Evolutionary conservation across 2,329 filamentous ascomycete genomes (phyloP), one percentile per base, ranked within the genome.

Genomic region (Leptographium procerum): DNA sequence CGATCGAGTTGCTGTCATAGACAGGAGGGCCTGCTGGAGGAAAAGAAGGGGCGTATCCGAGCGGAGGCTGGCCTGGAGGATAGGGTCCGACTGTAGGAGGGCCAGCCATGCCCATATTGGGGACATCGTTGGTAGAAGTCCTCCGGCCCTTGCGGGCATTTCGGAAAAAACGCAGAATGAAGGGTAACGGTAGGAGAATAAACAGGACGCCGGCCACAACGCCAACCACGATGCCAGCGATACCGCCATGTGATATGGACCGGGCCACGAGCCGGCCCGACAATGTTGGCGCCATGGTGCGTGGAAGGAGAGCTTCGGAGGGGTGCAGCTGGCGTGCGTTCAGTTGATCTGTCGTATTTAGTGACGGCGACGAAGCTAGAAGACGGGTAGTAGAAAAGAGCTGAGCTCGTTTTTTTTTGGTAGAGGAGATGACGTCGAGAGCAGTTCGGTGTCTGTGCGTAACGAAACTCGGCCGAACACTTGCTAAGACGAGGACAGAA

Each of bases 201-300:
- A 72, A 62, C 56, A 71, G 54, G 22, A 65, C 63, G 56, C 66
- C 70, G 33, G 66, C 60, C 22, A 69, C 64, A 33, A 64, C 65
- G n/a, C 69, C 70, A 57, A 72, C 63, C 59, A 68, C 66, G 58
- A 66, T 66, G 52, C 70, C 70, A 45, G 69, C 70, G 53, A 72
- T 69, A 60, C 64, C 66, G 56, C 70, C 69, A 33, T 62, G 58
- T 14, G 68, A 67, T 28, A 70, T 61, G 13, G 57, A 55, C 34
- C 63, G 61, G 33, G 61, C 60, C 50, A 54, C 14, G 14, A 61
- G 50, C 14, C n/a, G 55, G 57, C 40, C 57, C 16, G 19, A 11
- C 10, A 51, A n/a, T 34, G 61, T 54, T 3, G 56, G 57, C 5
- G 61, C 45, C 61, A 64, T 64, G 55, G 9, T 10, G 45, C 34